phyloP scores from a whole-genome alignment of 2,329 filamentous ascomycete genomes.

The Torrubiellomyces zombiae region DNA sequence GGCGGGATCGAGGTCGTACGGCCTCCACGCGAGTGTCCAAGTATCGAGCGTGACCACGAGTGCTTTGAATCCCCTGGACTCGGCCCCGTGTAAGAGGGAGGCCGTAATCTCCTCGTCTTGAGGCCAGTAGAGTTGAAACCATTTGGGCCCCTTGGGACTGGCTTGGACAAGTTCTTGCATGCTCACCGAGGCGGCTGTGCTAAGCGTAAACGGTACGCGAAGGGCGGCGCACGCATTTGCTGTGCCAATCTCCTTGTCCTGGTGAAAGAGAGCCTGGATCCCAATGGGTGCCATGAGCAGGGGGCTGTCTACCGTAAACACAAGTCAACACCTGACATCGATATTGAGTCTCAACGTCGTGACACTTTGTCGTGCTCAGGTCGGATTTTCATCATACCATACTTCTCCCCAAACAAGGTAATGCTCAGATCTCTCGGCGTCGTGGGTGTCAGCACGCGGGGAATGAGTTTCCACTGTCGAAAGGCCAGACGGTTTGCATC shows the following conservation, averaged over 20 bases:
- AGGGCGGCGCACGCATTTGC: conserved; percentile 44
- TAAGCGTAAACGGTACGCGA: conserved; percentile 49
- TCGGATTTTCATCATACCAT: conserved; percentile 13
- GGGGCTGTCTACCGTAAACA: conserved; percentile 23
- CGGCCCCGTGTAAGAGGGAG: conserved; percentile 45
- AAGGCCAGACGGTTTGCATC: conserved; percentile 43
- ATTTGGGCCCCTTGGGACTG: conserved; percentile 39
- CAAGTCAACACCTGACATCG: too few relatives aligned
- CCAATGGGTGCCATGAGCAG: conserved; percentile 52
- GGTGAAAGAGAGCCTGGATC: conserved; percentile 51
- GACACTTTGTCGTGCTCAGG: too few relatives aligned
- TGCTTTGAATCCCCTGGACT: conserved; percentile 42
- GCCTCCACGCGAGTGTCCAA: conserved; percentile 51
- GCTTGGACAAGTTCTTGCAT: conserved; percentile 51
- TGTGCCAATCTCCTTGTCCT: conserved; percentile 45
- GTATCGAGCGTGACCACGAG: conserved; percentile 61
- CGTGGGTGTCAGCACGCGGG: conserved; percentile 30
- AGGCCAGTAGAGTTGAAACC: conserved; percentile 67
- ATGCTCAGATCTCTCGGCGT: conserved; percentile 29
- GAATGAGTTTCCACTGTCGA: conserved; percentile 32
- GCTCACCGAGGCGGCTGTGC: conserved; percentile 43
- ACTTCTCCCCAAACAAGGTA: conserved; percentile 33
- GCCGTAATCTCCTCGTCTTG: conserved; percentile 46
- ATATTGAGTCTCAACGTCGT: not conserved
- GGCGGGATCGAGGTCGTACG: conserved; percentile 46